phyloP scores from a whole-genome alignment of 768 basidiomycete genomes.

The Auricularia sp. region DNA sequence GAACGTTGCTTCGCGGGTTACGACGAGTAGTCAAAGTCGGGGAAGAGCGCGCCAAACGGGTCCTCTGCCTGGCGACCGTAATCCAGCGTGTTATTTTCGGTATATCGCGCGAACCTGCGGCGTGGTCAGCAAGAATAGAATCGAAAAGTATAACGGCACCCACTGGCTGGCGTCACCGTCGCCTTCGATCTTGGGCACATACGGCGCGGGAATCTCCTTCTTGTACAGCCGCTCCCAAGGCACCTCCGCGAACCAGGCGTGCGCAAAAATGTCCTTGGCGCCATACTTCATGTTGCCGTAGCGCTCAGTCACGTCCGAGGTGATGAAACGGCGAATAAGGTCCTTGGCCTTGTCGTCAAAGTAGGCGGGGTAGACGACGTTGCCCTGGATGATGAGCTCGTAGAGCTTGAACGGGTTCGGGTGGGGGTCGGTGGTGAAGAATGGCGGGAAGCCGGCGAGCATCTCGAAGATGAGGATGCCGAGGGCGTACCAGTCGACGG shows the following conservation, averaged over 20 bases:
- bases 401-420: slow-evolving; percentile 76
- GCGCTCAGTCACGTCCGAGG: slow-evolving; percentile 76
- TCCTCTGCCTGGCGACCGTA: slow-evolving; percentile 56
- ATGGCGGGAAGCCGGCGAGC: slow-evolving; percentile 92
- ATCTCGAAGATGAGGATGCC: slow-evolving; percentile 97
- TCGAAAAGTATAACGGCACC: neutral
- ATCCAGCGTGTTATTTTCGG: slow-evolving; percentile 9
- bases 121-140: neutral
- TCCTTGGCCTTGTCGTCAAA: slow-evolving; percentile 73
- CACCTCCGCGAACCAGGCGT: slow-evolving; percentile 91
- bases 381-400: slow-evolving; percentile 79
- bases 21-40: slow-evolving; percentile 65
- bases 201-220: slow-evolving; percentile 90
- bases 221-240: slow-evolving; percentile 75
- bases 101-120: neutral
- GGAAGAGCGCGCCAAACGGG: slow-evolving; percentile 59
- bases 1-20: slow-evolving; percentile 8
- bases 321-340: slow-evolving; percentile 84
- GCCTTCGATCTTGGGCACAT: slow-evolving; percentile 80
- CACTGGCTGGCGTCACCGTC: slow-evolving; percentile 82
- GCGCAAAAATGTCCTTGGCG: slow-evolving; percentile 83
- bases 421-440: slow-evolving; percentile 68
- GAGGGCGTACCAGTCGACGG: slow-evolving; percentile 97
- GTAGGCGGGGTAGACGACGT: slow-evolving; percentile 72
- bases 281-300: slow-evolving; percentile 86